A percentile compares a stretch with the other conserved stretches of the same genome.
These are phyloP conservation scores for Candida patagonica DNA, from an alignment of 805 yeast species.

Conservation along the genomic window DNA sequence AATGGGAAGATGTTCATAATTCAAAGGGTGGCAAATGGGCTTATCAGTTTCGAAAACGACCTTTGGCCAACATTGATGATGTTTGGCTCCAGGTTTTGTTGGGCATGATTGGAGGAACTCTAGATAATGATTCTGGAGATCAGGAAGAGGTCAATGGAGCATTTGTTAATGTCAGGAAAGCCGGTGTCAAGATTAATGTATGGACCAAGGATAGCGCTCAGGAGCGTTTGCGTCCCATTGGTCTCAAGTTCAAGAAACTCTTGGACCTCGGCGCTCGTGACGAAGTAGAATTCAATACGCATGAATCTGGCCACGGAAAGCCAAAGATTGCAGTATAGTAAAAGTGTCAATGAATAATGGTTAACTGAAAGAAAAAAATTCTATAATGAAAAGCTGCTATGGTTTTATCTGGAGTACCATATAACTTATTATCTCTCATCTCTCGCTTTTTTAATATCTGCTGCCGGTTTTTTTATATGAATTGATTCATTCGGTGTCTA, in stretches of 20 bases:
- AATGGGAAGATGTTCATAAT: constrained; percentile 93
- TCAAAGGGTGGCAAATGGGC: constrained; percentile 93
- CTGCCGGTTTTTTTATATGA: no score
- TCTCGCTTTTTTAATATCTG: no score
- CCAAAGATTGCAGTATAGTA: constrained; percentile 14
- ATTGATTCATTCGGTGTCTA: no score
- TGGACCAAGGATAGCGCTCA: constrained; percentile 82
- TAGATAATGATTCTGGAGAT: constrained; percentile 74
- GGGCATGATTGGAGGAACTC: constrained; percentile 90
- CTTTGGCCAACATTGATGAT: constrained; percentile 56
- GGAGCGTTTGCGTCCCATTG: constrained; percentile 59
- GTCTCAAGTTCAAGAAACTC: constrained; percentile 79
- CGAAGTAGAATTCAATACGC: constrained; percentile 70
- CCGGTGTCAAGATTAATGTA: constrained; percentile 73
- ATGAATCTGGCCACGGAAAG: constrained; percentile 34
- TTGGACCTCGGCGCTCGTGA: constrained; percentile 67
- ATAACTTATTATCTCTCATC: no score
- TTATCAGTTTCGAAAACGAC: constrained; percentile 34
- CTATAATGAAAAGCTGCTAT: no score
- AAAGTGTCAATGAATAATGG: no score
- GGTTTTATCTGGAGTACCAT: no score
- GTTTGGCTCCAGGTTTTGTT: constrained; percentile 69
- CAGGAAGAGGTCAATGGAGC: constrained; percentile 87
- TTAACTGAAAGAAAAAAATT: no score
- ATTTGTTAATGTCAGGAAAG: constrained; percentile 79